phyloP scores from a whole-genome alignment of 2,329 filamentous ascomycete species.

The Fusarium subtropicale region DNA sequence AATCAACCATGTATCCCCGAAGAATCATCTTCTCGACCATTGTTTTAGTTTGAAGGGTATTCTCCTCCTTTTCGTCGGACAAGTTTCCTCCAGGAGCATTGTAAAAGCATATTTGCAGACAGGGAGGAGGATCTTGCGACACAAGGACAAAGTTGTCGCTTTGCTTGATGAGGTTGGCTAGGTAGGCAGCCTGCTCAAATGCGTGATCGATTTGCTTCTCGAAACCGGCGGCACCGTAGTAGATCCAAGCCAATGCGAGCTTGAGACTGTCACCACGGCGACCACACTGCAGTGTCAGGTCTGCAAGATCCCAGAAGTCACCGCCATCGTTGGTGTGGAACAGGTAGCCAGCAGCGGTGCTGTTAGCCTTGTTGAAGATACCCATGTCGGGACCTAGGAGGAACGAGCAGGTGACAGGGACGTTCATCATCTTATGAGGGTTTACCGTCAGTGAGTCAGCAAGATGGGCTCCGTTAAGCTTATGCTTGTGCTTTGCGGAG shows the following conservation, averaged over 20 bases:
- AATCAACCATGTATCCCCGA: conserved; percentile 71
- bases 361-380: conserved; percentile 85
- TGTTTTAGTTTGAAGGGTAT: conserved; percentile 61
- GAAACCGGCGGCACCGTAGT: conserved; percentile 84
- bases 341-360: conserved; percentile 85
- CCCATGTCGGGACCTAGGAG: conserved; percentile 81
- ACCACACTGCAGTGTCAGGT: conserved; percentile 93
- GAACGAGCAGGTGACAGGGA: conserved; percentile 91
- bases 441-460: conserved; percentile 90
- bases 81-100: conserved; percentile 70
- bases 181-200: conserved; percentile 75
- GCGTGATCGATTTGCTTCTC: conserved; percentile 75
- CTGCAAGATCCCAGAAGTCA: conserved; percentile 88
- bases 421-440: conserved; percentile 97
- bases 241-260: conserved; percentile 88
- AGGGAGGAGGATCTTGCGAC: conserved; percentile 81
- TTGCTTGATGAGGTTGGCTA: conserved; percentile 70
- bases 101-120: conserved; percentile 96
- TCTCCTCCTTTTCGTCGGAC: conserved; percentile 55
- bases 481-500: conserved; percentile 69
- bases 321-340: conserved; percentile 71
- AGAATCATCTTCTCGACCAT: conserved; percentile 62
- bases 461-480: conserved; percentile 76
- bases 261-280: conserved; percentile 88
- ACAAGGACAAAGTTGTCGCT: conserved; percentile 76